Evolutionary conservation across 2,329 filamentous ascomycete species (phyloP), one percentile per base, ranked within the genome.

Genomic region (Arthrobotrys sinensis): DNA sequence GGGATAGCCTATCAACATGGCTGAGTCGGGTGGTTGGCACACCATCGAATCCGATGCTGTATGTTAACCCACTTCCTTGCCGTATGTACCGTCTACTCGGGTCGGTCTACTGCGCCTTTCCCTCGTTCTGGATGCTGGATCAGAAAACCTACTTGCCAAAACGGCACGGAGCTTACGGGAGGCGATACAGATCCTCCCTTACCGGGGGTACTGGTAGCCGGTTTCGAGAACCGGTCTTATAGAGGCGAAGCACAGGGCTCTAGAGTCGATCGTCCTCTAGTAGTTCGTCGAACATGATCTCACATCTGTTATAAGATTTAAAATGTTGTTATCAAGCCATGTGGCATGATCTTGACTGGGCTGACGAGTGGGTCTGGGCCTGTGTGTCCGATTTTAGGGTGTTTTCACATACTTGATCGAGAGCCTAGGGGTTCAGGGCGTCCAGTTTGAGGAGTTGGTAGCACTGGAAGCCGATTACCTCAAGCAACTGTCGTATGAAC

Each of bases 381-480:
- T 45, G 34, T 65, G 43, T 55, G 48, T 72, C 66, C 45, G 43
- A 19, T 70, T 79, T 50, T 80, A 91, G 94, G 96, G 96, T 83
- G 94, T 99, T 83, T 99, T 99, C 86, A 99, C 96, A 80, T 97
- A 94, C 83, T 90, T 99, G 79, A 92, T 99, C 83, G 94, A 97
- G 83, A 91, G 90, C 82, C 91, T 99, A 80, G 96, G 96, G 63
- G 94, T 97, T 82, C 92, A 94, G 84, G 90, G 93, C 83, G 93
- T 98, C 1, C 96, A 99, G 85, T 98, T 97, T 84, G 96, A 98
- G 86, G 96, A 99, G 86, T 90, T 99, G 80, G 90, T 97, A 75
- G 92, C 93, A 0, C 90, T 99, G 80, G 95, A 98, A 82, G 87
- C 93, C 5, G 90, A 93, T 65, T 88, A 89, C 72, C 88, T 96